These are phyloP conservation scores for Tolypocladium tundrense DNA, from an alignment of 2,329 filamentous ascomycete species.

Conservation along the genomic window DNA sequence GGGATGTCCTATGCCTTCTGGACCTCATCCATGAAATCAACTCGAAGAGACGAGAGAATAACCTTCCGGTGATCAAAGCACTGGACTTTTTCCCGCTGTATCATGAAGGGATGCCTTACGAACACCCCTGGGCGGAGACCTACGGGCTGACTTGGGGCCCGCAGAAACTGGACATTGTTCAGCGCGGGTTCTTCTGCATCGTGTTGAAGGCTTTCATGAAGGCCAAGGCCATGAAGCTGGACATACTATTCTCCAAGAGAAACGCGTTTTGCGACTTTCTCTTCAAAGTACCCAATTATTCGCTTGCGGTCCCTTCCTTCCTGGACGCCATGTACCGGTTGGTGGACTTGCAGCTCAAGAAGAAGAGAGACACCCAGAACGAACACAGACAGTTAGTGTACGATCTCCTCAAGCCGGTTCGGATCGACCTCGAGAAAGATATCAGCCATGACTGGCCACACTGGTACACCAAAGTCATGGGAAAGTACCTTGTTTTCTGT, in stretches of 20 bases:
- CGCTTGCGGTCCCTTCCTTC: conserved; percentile 17
- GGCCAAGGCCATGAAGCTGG: conserved; percentile 15
- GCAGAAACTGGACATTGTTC: conserved; percentile 13
- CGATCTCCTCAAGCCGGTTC: conserved; percentile 22
- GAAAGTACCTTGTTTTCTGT: conserved; percentile 15
- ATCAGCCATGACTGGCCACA: conserved; percentile 10
- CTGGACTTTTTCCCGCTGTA: conserved; percentile 26
- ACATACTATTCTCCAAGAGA: conserved; percentile 17
- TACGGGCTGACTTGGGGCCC: conserved; percentile 22
- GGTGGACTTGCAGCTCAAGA: conserved; percentile 8
- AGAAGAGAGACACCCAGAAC: background rate
- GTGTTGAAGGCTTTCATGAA: conserved; percentile 25
- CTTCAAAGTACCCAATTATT: conserved; percentile 16
- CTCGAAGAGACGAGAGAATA: conserved; percentile 5
- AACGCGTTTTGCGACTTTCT: conserved; percentile 20
- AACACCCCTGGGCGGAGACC: conserved; percentile 1
- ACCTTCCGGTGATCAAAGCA: conserved; percentile 8
- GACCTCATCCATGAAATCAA: conserved; percentile 27
- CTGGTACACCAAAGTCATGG: conserved; percentile 17
- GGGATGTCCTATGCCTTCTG: conserved; percentile 21
- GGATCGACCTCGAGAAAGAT: conserved; percentile 12
- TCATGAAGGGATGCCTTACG: conserved; percentile 15
- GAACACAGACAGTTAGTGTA: conserved; percentile 13
- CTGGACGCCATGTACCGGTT: conserved; percentile 23
- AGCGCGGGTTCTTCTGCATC: conserved; percentile 22